Evolutionary conservation across 2,329 filamentous ascomycete species (phyloP).

Genomic region (Penicillium concentricum): DNA sequence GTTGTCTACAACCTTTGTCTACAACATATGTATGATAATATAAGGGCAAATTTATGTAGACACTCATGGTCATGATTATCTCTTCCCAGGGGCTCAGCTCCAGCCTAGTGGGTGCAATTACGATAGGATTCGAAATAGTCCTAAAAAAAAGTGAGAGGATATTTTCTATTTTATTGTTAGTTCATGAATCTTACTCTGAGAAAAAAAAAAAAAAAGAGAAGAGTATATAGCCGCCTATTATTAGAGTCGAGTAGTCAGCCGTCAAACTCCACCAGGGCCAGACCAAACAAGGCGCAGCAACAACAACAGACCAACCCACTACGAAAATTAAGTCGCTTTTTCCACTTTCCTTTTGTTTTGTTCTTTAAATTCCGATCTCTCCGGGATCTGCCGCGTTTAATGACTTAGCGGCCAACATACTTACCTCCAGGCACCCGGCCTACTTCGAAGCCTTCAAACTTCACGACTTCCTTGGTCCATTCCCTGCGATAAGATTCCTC

Average conservation of each 20-base stretch:
- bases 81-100: background rate
- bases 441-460: background rate
- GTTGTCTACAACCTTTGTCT: no score
- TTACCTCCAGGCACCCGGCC: slow-evolving; percentile 3
- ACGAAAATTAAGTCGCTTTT: slow-evolving; percentile 2
- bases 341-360: slow-evolving; percentile 12
- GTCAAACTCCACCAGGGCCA: slow-evolving; percentile 19
- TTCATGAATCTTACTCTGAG: background rate
- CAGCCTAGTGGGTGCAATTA: background rate
- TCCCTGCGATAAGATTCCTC: background rate
- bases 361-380: slow-evolving; percentile 1
- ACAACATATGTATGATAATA: background rate
- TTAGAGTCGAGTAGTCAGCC: slow-evolving; percentile 16
- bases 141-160: background rate
- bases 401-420: background rate
- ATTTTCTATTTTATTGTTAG: background rate
- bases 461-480: background rate
- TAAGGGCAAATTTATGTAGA: no score
- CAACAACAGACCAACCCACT: slow-evolving; percentile 5
- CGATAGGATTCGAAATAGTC: background rate
- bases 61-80: background rate
- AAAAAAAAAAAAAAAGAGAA: background rate
- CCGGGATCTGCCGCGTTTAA: slow-evolving; percentile 5
- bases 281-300: slow-evolving; percentile 28
- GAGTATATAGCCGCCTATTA: slow-evolving; percentile 1